phyloP scores from a whole-genome alignment of 441 rosid genomes.

The Pelargonium australe region DNA sequence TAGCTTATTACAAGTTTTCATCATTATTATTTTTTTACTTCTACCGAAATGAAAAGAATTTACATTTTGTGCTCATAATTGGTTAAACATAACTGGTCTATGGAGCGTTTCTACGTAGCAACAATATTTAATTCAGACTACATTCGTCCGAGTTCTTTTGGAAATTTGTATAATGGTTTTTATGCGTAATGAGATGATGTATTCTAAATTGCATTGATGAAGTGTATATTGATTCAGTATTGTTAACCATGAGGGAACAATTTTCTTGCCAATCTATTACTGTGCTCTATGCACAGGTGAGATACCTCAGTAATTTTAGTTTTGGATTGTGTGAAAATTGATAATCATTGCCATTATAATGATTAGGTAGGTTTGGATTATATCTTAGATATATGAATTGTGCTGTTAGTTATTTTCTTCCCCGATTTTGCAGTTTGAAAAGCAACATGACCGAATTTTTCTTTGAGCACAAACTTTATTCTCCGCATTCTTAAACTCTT shows the following conservation, averaged over 20 bases:
- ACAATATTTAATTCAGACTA: neutral
- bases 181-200: neutral
- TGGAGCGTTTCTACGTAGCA: neutral
- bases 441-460: constrained; percentile 5
- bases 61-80: neutral
- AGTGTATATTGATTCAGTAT: neutral
- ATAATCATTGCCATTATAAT: neutral
- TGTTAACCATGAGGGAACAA: neutral
- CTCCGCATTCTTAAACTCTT: neutral
- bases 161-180: neutral
- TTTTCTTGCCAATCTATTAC: neutral
- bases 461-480: neutral
- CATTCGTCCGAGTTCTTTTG: neutral
- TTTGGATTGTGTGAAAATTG: neutral
- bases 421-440: constrained; percentile 1
- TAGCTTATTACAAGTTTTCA: neutral
- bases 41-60: neutral
- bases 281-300: neutral
- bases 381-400: neutral
- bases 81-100: neutral
- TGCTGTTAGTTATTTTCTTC: neutral
- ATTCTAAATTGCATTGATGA: neutral
- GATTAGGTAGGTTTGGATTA: neutral
- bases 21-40: neutral
- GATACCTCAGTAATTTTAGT: neutral